Evolutionary conservation across 2,329 filamentous ascomycete genomes (phyloP).

Genomic region (Nigrograna mackinnonii): DNA sequence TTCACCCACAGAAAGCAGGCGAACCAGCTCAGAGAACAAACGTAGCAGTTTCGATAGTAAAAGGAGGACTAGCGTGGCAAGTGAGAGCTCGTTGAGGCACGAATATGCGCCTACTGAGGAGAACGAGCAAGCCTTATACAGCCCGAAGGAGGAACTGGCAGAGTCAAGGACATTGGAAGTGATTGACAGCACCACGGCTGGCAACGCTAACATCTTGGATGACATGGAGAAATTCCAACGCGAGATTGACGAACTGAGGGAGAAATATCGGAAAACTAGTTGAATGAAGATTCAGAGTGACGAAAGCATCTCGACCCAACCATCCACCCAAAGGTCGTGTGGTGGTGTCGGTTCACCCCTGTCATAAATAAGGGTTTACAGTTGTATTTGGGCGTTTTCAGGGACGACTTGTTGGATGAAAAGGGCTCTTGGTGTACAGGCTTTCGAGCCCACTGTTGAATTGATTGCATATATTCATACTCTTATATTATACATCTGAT

Average conservation of each 20-base stretch:
- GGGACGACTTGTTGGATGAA: no score
- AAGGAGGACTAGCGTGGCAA: conserved; percentile 34
- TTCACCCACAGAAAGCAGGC: conserved; percentile 29
- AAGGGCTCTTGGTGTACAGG: no score
- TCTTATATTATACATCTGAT: no score
- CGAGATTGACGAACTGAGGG: conserved; percentile 42
- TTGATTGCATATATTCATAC: no score
- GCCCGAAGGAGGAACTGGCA: conserved; percentile 25
- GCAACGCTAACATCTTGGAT: conserved; percentile 34
- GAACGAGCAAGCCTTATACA: conserved; percentile 28
- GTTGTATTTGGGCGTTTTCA: no score
- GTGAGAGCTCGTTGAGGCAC: conserved; percentile 32
- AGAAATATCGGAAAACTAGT: conserved; percentile 22
- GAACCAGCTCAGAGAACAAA: conserved; percentile 28
- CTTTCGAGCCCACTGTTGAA: no score
- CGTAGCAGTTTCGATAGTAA: conserved; percentile 31
- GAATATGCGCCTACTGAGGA: conserved; percentile 25
- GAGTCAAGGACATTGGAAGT: conserved; percentile 9
- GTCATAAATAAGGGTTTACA: no score
- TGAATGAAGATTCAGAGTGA: conserved; percentile 2
- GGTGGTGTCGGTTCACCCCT: no score
- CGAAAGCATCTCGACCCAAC: no score
- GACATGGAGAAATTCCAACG: conserved; percentile 44
- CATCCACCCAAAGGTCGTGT: no score
- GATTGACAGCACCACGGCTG: conserved; percentile 6